These are phyloP conservation scores for Xylaria sp. DNA, from an alignment of 2,329 filamentous ascomycete species.

Conservation along the genomic window DNA sequence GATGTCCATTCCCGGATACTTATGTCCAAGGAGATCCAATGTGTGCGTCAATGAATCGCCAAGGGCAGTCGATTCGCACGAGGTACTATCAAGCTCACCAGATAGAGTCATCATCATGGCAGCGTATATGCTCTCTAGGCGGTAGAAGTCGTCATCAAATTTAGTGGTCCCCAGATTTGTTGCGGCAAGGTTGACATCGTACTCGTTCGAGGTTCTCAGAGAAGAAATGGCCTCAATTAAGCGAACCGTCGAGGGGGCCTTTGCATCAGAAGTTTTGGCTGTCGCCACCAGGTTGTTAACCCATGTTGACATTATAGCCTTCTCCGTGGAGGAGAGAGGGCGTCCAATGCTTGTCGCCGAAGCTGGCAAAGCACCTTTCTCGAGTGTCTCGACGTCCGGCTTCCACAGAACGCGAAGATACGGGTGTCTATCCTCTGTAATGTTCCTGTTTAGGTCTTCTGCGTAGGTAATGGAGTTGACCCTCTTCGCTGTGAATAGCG, in stretches of 20 bases:
- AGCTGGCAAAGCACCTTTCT: constrained; percentile 25
- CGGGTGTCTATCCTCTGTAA: constrained; percentile 30
- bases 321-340: constrained; percentile 26
- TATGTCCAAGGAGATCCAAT: constrained; percentile 32
- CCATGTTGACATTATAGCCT: constrained; percentile 26
- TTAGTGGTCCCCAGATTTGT: constrained; percentile 21
- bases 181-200: constrained; percentile 23
- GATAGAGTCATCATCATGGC: constrained; percentile 30
- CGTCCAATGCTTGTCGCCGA: constrained; percentile 27
- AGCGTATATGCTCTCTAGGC: constrained; percentile 28
- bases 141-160: constrained; percentile 25
- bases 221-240: constrained; percentile 11
- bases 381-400: constrained; percentile 28
- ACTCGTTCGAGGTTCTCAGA: constrained; percentile 18
- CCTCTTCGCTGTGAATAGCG: constrained; percentile 28
- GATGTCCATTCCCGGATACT: constrained; percentile 36
- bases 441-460: constrained; percentile 31
- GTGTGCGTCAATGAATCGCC: constrained; percentile 22
- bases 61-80: neutral
- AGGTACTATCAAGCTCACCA: constrained; percentile 6
- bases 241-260: neutral
- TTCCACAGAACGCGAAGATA: constrained; percentile 36
- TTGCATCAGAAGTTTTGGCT: constrained; percentile 2
- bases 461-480: constrained; percentile 32
- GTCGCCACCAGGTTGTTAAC: constrained; percentile 17